These are phyloP conservation scores for Oldenlandia corymbosa DNA, from an alignment of 257 asterid genomes.

Conservation along the genomic window DNA sequence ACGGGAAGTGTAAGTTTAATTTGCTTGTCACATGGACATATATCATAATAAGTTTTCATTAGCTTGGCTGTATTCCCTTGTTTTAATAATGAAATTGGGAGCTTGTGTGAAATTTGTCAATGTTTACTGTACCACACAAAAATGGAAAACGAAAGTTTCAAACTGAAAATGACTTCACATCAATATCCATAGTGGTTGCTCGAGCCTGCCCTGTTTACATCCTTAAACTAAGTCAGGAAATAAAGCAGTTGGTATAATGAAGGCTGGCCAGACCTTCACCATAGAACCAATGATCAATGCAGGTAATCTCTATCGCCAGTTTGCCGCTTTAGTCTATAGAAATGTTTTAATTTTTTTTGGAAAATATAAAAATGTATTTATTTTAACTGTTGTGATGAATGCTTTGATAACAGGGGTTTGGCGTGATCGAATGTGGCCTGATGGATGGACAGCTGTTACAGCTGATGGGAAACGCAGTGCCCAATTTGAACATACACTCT, in stretches of 20 bases:
- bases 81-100: not conserved
- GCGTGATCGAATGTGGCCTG: conserved; percentile 98
- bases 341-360: too few relatives aligned
- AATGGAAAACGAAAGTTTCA: too few relatives aligned
- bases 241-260: conserved; percentile 96
- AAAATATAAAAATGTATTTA: conserved; percentile 1
- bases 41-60: too few relatives aligned
- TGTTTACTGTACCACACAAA: not conserved
- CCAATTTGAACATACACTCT: conserved; percentile 89
- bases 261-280: conserved; percentile 92
- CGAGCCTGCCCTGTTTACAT: conserved; percentile 11
- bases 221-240: conserved; percentile 76
- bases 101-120: not conserved
- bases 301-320: conserved; percentile 50
- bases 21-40: too few relatives aligned
- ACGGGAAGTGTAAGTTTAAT: too few relatives aligned
- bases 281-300: conserved; percentile 96
- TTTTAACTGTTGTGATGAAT: not conserved
- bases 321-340: too few relatives aligned
- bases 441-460: conserved; percentile 97
- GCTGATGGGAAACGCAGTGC: conserved; percentile 96
- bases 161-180: not conserved
- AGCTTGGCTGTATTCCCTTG: too few relatives aligned
- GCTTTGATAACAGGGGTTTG: conserved; percentile 53
- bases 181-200: not conserved